Evolutionary conservation across 108 stramenopile genomes (phyloP), one percentile per base, ranked within the genome.

Genomic region (Pseudonitzschia pungens): DNA sequence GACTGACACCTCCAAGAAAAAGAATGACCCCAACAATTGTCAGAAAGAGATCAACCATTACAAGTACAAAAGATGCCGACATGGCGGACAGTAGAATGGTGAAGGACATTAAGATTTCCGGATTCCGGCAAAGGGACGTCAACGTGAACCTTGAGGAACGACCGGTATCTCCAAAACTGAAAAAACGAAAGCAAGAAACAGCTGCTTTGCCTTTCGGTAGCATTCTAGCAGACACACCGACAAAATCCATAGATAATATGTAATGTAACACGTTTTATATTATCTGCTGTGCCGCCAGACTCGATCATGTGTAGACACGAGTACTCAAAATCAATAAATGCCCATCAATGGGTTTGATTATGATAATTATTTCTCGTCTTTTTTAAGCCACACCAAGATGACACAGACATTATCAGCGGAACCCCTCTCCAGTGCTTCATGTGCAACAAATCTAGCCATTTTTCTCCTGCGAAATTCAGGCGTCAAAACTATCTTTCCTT

Each of bases 401-500:
- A 94, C 90, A 48, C 86, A 94, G 27, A 90, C 86, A 63, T 94
- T 94, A 58, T 94, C 92, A 10, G 86, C 90, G 15, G 90, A 86
- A 22, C 92, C 92, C 74, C 90, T 75, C 68, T 85, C 75, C 54
- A 94, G 70, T 11, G 92, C 92, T 63, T 94, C 92, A 59, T 87
- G 85, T 56, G 87, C 92, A 71, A 94, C 79, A 50, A 83, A 84
- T 45, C 89, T 74, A 20, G 89, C 89, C 87, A 94, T 89, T 14
- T 76, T 77, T 48, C 70, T 75, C 40, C 84, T 68, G 72, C 74
- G 55, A 53, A 67, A 48, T 48, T 67, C 66, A 14, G 66, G 66
- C 29, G 74, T 69, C 69, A 60, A 60, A 32, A 43, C 67, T 22
- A 70, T 68, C 59, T 48, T 71, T 59, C 43, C 53, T 31, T 55